Evolutionary conservation across 2,329 filamentous ascomycete genomes (phyloP).

Genomic region (Colletotrichum sp.): DNA sequence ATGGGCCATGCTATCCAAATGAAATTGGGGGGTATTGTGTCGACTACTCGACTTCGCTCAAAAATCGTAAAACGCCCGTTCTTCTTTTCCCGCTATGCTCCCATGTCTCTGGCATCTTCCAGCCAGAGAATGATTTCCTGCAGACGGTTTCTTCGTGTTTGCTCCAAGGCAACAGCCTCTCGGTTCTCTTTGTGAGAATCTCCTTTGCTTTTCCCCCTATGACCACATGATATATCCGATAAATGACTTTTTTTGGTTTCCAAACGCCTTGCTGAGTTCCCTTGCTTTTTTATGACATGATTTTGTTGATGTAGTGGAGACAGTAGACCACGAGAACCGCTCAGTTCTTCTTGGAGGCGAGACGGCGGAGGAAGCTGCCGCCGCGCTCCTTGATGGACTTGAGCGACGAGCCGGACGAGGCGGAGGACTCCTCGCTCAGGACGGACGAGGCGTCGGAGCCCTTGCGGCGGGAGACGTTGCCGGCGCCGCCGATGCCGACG

Average conservation of each 20-base stretch:
- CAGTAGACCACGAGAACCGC: neutral
- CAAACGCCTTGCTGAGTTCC: neutral
- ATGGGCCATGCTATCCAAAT: conserved; percentile 1
- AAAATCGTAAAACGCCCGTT: conserved; percentile 37
- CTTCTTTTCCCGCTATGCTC: neutral
- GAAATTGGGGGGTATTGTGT: conserved; percentile 33
- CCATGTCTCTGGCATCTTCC: conserved; percentile 28
- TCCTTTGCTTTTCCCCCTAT: neutral
- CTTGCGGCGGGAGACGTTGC: conserved; percentile 72
- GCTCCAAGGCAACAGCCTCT: conserved; percentile 35
- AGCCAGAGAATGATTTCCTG: conserved; percentile 24
- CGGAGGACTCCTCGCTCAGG: conserved; percentile 30
- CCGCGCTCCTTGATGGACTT: conserved; percentile 20
- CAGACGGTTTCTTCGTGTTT: conserved; percentile 21
- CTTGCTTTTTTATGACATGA: neutral
- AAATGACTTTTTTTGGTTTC: conserved; percentile 1
- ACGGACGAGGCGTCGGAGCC: conserved; percentile 60
- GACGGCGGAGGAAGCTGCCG: conserved; percentile 43
- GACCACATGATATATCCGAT: neutral
- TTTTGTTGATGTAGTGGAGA: neutral
- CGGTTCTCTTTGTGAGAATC: neutral
- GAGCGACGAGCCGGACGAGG: conserved; percentile 15
- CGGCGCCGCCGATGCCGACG: conserved; percentile 44
- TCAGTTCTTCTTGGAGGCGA: conserved; percentile 33
- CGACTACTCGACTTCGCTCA: neutral